Base-by-base conservation (phyloP, 2,329 filamentous ascomycete species). In the Epichloe gansuensis region DNA sequence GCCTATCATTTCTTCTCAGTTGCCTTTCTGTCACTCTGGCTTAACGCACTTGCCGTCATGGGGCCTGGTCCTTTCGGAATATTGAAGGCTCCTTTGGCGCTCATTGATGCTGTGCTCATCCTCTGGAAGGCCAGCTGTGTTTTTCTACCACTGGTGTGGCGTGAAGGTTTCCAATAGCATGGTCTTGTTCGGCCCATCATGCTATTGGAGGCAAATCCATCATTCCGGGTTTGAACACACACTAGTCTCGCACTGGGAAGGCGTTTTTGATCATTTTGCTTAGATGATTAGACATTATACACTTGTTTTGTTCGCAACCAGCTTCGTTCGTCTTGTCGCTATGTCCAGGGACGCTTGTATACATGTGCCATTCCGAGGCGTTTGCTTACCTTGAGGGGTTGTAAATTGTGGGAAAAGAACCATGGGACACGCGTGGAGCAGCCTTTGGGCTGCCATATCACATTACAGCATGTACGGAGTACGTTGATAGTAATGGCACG, bases 1-100 rank as follows among this genome's bases (percentile, higher is more conserved):
- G 83, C 93, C 60, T 87, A 85, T 65, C 93, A 98, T 69, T 98
- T 98, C 73, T 98, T 96, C 71, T 80, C 83, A 31, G 93, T 98
- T 35, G 93, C 93, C 3, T 82, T 97, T 59, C 78, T 95, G 58
- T 82, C 85, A 27, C 89, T 97, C 58, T 94, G 87, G 85, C 63
- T 82, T 55, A 70, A 76, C 54, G 63, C 62, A 4, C 59, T 68
- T 43, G 64, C 67, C 8, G 63, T 73, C 51, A 54, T 74, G 25
- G 66, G 66, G 31, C 59, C 41, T n/a, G 51, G 60, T 51, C 58
- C 63, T 13, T 52, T 60, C 5, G 57, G 73, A 75, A 54, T 68
- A 63, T 63, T 75, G 63, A 69, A 68, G 59, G 56, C 62, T 3
- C 86, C 88, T 0, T 54, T 87, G 12, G 76, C 83, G 9, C 56